These are phyloP conservation scores for Rhexocercosporidium sp. DNA, from an alignment of 2,329 filamentous ascomycete genomes.

Conservation along the genomic window DNA sequence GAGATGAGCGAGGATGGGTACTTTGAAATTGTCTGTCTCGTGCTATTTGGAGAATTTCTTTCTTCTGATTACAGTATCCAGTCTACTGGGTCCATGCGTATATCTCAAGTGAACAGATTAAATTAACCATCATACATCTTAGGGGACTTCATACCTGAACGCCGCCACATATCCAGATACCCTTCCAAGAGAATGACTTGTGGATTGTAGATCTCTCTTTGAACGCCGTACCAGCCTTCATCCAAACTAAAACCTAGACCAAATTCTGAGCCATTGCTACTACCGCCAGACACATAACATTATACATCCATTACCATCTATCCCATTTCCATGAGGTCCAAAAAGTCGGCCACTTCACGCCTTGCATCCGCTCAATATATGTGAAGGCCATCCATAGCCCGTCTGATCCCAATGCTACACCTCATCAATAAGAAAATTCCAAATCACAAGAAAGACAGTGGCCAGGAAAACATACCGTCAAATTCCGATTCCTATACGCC, in stretches of 20 bases:
- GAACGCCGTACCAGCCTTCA: neutral
- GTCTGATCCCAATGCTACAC: slow-evolving; percentile 38
- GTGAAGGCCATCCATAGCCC: slow-evolving; percentile 40
- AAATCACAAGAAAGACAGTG: neutral
- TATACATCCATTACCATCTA: neutral
- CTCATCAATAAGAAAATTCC: slow-evolving; percentile 6
- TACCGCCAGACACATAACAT: neutral
- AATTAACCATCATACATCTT: no score
- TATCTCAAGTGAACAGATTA: no score
- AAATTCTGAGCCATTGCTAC: no score
- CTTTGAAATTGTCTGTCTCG: no score
- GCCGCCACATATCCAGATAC: no score
- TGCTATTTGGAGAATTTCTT: no score
- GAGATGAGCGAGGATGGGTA: no score
- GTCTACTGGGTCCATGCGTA: no score
- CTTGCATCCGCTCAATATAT: slow-evolving; percentile 37
- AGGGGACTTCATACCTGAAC: no score
- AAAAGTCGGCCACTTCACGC: neutral
- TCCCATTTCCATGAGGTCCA: neutral
- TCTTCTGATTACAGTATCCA: no score
- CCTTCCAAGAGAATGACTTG: no score
- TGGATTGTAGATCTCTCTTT: no score
- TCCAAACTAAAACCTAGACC: neutral
- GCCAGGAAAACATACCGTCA: slow-evolving; percentile 51
- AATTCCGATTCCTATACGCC: slow-evolving; percentile 63